A percentile compares a stretch with the other conserved stretches of the same genome.
Conservation (phyloP, 345 rosid genomes). For the Noccaea caerulescens region DNA sequence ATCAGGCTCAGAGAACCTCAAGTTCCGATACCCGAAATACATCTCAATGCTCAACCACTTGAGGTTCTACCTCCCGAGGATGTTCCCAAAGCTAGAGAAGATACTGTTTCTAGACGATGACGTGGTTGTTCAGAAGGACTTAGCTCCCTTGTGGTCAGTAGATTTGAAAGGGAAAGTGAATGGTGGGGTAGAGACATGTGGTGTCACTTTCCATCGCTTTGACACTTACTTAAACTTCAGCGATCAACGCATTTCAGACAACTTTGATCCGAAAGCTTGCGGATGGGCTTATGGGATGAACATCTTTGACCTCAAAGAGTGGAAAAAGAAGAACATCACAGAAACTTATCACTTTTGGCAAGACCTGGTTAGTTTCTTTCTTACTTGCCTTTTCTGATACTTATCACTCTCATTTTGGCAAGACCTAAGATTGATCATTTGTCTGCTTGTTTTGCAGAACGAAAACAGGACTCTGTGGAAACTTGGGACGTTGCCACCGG, state of each 20-base stretch:
- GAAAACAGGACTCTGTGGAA: slow-evolving; percentile 60
- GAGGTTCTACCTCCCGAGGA: slow-evolving; percentile 61
- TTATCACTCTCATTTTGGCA: too few relatives aligned
- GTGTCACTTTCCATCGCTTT: slow-evolving; percentile 58
- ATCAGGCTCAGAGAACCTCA: slow-evolving; percentile 40
- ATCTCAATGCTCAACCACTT: slow-evolving; percentile 65
- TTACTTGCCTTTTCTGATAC: background rate
- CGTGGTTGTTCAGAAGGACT: slow-evolving; percentile 70
- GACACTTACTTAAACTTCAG: slow-evolving; percentile 63
- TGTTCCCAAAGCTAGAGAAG: slow-evolving; percentile 63
- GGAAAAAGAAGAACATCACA: slow-evolving; percentile 58
- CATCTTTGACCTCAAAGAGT: slow-evolving; percentile 60
- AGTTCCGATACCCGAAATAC: slow-evolving; percentile 62
- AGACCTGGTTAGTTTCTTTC: slow-evolving; percentile 42
- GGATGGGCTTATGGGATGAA: slow-evolving; percentile 85
- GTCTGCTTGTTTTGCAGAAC: slow-evolving; percentile 43
- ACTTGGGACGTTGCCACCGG: slow-evolving; percentile 66
- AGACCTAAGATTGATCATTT: too few relatives aligned
- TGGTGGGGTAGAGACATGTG: slow-evolving; percentile 73
- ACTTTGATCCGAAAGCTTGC: slow-evolving; percentile 56
- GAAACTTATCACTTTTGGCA: slow-evolving; percentile 54
- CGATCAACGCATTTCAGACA: slow-evolving; percentile 47
- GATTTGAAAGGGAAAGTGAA: slow-evolving; percentile 69
- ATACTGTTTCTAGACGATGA: slow-evolving; percentile 72
- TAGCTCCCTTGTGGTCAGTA: slow-evolving; percentile 52